Conservation (phyloP, 371 early-diverging fungal species). For the Conidiobolus incongruus region DNA sequence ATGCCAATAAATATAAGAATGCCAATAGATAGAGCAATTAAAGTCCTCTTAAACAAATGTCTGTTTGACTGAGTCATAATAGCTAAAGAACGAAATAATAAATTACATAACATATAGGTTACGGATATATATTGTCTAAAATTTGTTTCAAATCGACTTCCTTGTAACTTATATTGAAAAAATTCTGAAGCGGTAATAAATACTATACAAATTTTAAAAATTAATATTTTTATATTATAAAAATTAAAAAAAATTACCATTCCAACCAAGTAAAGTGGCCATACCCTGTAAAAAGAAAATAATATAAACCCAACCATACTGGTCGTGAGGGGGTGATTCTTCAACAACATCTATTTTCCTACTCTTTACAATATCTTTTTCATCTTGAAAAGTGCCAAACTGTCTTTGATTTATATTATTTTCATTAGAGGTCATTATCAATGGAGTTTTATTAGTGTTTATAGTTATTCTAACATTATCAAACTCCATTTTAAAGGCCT, state of each 20-base stretch:
- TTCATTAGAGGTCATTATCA: too few species aligned
- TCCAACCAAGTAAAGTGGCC: slow-evolving; percentile 59
- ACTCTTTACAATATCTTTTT: too few species aligned
- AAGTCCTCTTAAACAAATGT: background rate
- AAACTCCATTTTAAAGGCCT: too few species aligned
- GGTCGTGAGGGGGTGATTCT: too few species aligned
- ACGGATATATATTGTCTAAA: slow-evolving; percentile 48
- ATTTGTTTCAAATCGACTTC: slow-evolving; percentile 25
- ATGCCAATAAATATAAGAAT: background rate
- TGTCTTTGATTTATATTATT: too few species aligned
- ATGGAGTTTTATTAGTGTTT: too few species aligned
- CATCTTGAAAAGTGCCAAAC: too few species aligned
- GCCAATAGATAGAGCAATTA: too few species aligned
- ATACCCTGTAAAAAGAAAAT: slow-evolving; percentile 46
- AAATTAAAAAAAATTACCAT: slow-evolving; percentile 18
- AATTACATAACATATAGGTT: background rate
- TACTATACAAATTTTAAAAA: slow-evolving; percentile 12
- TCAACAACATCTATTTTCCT: too few species aligned
- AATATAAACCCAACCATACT: slow-evolving; percentile 10
- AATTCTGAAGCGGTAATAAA: slow-evolving; percentile 57
- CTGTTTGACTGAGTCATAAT: background rate
- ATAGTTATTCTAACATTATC: too few species aligned
- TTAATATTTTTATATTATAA: background rate
- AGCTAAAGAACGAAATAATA: background rate
- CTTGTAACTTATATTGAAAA: slow-evolving; percentile 33